These are phyloP conservation scores for Cladosporium sphaerospermum DNA, from an alignment of 2,329 filamentous ascomycete species.

Conservation along the genomic window DNA sequence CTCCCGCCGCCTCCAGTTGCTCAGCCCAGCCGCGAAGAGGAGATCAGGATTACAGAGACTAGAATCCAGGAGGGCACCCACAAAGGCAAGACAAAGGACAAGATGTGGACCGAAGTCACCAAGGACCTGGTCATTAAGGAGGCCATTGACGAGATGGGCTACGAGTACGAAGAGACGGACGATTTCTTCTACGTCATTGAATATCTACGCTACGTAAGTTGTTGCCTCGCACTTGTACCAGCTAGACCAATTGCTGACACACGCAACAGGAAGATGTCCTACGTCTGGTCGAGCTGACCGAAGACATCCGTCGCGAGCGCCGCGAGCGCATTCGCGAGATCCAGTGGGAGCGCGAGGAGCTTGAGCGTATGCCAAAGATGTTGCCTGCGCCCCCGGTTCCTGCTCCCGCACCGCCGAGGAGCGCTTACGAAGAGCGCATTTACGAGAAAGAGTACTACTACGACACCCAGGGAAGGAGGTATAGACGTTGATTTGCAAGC, in stretches of 20 bases:
- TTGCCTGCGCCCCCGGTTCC: conserved; percentile 37
- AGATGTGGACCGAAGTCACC: conserved; percentile 94
- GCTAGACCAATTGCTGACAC: conserved; percentile 9
- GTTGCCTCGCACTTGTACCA: not conserved
- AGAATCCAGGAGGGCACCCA: conserved; percentile 9
- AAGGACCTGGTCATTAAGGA: conserved; percentile 84
- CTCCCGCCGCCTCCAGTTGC: conserved; percentile 15
- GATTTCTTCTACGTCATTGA: conserved; percentile 89
- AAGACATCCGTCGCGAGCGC: conserved; percentile 67
- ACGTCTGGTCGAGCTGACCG: conserved; percentile 73
- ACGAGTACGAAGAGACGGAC: conserved; percentile 85
- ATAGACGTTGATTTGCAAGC: conserved; percentile 6
- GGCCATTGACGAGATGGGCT: conserved; percentile 77
- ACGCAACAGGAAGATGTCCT: conserved; percentile 73
- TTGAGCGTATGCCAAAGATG: conserved; percentile 43
- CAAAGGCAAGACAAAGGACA: conserved; percentile 28
- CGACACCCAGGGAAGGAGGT: conserved; percentile 39
- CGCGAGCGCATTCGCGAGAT: conserved; percentile 55
- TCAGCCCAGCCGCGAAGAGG: conserved; percentile 26
- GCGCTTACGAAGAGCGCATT: conserved; percentile 56
- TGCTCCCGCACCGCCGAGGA: conserved; percentile 28
- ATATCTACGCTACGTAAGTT: conserved; percentile 78
- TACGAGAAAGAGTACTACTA: conserved; percentile 64
- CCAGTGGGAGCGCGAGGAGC: conserved; percentile 53
- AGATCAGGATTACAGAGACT: conserved; percentile 33